These are phyloP conservation scores for Hypoxylon sp. DNA, from an alignment of 2,329 filamentous ascomycete genomes.

Conservation along the genomic window DNA sequence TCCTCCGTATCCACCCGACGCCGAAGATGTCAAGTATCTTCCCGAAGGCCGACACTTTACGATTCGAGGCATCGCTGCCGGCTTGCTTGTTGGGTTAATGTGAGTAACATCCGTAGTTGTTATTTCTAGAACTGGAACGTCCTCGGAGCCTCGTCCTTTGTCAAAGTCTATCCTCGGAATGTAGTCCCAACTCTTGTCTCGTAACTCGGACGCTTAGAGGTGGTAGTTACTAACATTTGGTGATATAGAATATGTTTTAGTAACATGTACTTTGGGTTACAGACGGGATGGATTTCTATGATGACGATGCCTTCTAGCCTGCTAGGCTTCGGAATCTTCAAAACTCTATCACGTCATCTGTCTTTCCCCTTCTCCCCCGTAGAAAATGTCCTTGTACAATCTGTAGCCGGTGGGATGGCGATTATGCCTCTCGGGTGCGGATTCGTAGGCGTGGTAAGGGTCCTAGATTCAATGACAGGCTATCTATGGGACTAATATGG, in stretches of 20 bases:
- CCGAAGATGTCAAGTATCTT: conserved; percentile 39
- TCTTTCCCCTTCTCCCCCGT: conserved; percentile 88
- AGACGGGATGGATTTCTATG: conserved; percentile 76
- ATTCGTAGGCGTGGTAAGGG: conserved; percentile 82
- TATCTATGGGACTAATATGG: conserved; percentile 3
- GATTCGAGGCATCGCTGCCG: conserved; percentile 78
- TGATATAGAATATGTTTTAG: conserved; percentile 55
- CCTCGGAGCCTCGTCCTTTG: conserved; percentile 50
- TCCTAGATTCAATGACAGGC: neutral
- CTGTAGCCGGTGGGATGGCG: conserved; percentile 91
- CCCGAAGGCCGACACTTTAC: conserved; percentile 78
- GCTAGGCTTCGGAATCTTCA: conserved; percentile 95
- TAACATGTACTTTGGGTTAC: conserved; percentile 98
- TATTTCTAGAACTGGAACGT: too few relatives aligned
- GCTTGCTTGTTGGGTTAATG: conserved; percentile 83
- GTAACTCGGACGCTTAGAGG: neutral
- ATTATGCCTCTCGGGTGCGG: conserved; percentile 97
- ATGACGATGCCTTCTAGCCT: conserved; percentile 98
- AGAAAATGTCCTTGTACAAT: conserved; percentile 96
- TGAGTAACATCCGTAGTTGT: conserved; percentile 64
- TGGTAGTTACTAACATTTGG: conserved; percentile 2
- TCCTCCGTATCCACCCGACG: conserved; percentile 19
- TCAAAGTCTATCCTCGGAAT: conserved; percentile 52
- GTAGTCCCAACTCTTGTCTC: neutral
- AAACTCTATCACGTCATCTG: conserved; percentile 75